Base-by-base conservation (phyloP, 1,284 basidiomycete species). In the Leccinum glutinopallens region DNA sequence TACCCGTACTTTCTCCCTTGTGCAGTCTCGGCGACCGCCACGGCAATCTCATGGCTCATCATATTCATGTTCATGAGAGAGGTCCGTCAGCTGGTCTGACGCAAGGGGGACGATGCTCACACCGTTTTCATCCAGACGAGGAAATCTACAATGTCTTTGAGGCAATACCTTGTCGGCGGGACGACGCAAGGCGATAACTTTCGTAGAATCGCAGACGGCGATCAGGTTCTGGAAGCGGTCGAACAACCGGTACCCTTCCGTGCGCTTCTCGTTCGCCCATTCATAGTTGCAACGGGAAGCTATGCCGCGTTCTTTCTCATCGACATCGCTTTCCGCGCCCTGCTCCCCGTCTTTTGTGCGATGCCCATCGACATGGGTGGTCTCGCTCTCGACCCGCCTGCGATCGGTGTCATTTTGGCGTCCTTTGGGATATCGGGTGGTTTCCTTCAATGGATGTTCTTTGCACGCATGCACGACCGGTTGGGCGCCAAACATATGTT, bases 1-100 rank as follows among this genome's bases (percentile, higher is more conserved):
- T 88, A 85, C 74, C 88, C 89, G 0, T 90, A 91, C 76, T 89
- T 90, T 70, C 78, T 91, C 9, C 85, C 89, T 0, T 90, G 88
- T 71, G 70, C 84, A 4, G 81, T 83, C 3, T 76, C 84, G 0
- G 84, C 86, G 0, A 77, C 76, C 12, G 77, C 86, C 68, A 81
- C 84, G 1, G 77, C 80, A 13, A 56, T 81, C 1, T 75, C 81
- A 4, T 83, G 84, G 67, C 49, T 86, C 29, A 69, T 87, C 6
- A 80, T 81, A 0, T 68, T 81, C 4, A 61, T 83, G 2, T 83
- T 82, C 68, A 78, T 90, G 65, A 80, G 82, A 69, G 89, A 90
- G 82, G 89, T 87, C 46, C 25, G 79, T 68, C 12, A 60, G 22
- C 51, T 58, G 25, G 17, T 63, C 4, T 19, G 13, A 37, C 25